phyloP scores from a whole-genome alignment of 495 filamentous ascomycete species.

The Hypomontagnella submonticulosa region DNA sequence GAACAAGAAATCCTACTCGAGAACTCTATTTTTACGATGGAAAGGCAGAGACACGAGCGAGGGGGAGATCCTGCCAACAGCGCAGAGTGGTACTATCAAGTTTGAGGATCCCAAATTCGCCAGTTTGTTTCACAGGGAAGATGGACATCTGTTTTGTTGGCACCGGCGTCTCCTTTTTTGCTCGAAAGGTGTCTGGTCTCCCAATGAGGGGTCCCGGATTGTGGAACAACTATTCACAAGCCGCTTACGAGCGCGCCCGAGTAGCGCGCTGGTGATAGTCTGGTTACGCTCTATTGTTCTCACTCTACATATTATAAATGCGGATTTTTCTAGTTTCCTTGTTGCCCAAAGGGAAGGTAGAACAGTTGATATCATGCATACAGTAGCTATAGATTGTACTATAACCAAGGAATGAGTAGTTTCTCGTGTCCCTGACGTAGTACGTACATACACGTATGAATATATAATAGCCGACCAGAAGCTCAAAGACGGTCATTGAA shows the following conservation, averaged over 20 bases:
- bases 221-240: constrained; percentile 43
- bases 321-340: too few relatives aligned
- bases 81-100: constrained; percentile 40
- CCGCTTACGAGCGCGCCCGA: constrained; percentile 30
- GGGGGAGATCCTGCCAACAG: constrained; percentile 26
- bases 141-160: constrained; percentile 34
- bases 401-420: too few relatives aligned
- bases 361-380: too few relatives aligned
- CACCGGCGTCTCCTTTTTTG: constrained; percentile 33
- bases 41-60: constrained; percentile 43
- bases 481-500: too few relatives aligned
- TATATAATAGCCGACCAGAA: too few relatives aligned
- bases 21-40: constrained; percentile 32
- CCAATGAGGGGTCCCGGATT: constrained; percentile 12
- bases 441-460: too few relatives aligned
- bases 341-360: too few relatives aligned
- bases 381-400: too few relatives aligned
- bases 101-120: constrained; percentile 42
- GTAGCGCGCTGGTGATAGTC: constrained; percentile 38
- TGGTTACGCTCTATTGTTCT: too few relatives aligned
- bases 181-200: constrained; percentile 42
- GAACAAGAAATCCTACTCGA: neutral
- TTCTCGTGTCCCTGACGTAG: too few relatives aligned
- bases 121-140: constrained; percentile 39
- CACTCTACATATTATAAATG: too few relatives aligned